Conservation (phyloP, 1,284 basidiomycete genomes). For the Pisolithus thermaeus region DNA sequence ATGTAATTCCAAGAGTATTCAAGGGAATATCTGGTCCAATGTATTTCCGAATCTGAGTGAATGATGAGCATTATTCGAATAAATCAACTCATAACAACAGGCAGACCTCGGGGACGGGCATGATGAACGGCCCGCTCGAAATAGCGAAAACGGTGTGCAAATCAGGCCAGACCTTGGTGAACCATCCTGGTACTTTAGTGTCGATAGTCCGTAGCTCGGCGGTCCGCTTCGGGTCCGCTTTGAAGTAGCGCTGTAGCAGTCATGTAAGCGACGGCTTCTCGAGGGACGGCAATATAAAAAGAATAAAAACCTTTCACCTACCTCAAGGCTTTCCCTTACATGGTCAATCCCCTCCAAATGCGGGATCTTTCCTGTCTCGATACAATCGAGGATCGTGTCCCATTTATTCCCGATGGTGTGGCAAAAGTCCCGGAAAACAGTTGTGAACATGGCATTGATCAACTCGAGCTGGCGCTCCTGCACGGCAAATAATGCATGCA, state of each 20-base stretch:
- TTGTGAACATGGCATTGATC: conserved; percentile 20
- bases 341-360: conserved; percentile 8
- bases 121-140: conserved; percentile 21
- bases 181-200: conserved; percentile 8
- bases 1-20: conserved; percentile 19
- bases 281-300: background rate
- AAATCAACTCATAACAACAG: background rate
- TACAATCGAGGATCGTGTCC: conserved; percentile 18
- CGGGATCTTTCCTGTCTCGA: conserved; percentile 14
- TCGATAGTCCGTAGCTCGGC: conserved; percentile 11
- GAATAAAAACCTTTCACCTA: conserved; percentile 1
- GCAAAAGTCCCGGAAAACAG: conserved; percentile 18
- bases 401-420: conserved; percentile 14
- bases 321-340: conserved; percentile 14
- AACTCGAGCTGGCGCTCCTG: conserved; percentile 17
- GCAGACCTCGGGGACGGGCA: conserved; percentile 14
- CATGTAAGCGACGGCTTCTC: background rate
- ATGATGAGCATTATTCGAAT: background rate
- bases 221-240: conserved; percentile 10
- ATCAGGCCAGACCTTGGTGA: conserved; percentile 17
- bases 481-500: conserved; percentile 20
- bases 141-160: conserved; percentile 15
- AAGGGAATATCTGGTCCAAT: conserved; percentile 18
- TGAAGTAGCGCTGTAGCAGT: background rate
- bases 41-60: conserved; percentile 14